These are phyloP conservation scores for Coriolopsis trogii DNA, from an alignment of 1,284 basidiomycete species.

Conservation along the genomic window DNA sequence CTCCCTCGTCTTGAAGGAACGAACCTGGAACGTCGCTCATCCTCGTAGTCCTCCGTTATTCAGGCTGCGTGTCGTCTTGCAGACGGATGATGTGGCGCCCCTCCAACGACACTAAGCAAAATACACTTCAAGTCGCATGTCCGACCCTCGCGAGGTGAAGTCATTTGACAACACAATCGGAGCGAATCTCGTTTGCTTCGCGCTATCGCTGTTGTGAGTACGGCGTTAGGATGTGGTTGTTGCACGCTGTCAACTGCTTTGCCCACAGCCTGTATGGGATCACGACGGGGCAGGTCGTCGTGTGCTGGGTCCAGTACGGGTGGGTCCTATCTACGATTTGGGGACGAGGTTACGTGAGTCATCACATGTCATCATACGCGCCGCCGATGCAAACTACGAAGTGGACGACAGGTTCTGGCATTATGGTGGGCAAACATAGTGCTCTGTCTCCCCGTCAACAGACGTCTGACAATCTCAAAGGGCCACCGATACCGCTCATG, in stretches of 20 bases:
- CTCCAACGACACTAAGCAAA: too few relatives aligned
- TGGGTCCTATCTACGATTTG: not conserved
- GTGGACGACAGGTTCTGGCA: not conserved
- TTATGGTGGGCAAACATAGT: too few relatives aligned
- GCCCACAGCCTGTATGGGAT: constrained; percentile 13
- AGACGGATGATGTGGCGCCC: too few relatives aligned
- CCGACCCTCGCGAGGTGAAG: too few relatives aligned
- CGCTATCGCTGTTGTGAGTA: constrained; percentile 12
- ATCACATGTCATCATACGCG: too few relatives aligned
- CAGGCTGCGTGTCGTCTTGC: too few relatives aligned
- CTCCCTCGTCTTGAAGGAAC: too few relatives aligned
- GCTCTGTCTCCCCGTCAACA: not conserved
- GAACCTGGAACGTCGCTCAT: too few relatives aligned
- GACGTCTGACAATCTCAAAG: not conserved
- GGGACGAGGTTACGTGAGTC: not conserved
- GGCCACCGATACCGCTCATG: constrained; percentile 7
- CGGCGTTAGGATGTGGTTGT: not conserved
- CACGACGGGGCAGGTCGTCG: constrained; percentile 9
- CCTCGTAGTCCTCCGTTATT: too few relatives aligned
- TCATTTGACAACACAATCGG: too few relatives aligned
- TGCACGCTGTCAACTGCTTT: not conserved
- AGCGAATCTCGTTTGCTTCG: too few relatives aligned
- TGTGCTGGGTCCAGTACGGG: constrained; percentile 5
- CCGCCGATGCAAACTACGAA: not conserved
- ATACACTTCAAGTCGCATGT: too few relatives aligned